Percentiles rank a stretch among this genome's conserved stretches.
Conservation (phyloP, 1,284 basidiomycete genomes). For the Stygiomarasmius scandens region DNA sequence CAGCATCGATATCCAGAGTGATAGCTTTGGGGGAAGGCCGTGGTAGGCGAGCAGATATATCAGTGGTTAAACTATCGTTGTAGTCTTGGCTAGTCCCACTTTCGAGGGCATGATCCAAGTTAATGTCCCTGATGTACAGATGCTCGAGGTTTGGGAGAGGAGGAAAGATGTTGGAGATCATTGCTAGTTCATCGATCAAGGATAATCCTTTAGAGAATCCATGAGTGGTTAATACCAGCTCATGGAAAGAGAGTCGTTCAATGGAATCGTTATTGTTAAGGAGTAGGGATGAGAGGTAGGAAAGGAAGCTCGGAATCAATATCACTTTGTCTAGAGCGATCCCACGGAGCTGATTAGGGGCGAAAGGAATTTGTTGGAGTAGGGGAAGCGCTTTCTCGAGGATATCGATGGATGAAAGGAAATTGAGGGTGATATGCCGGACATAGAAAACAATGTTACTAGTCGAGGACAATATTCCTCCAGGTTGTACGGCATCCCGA, state of each 20-base stretch:
- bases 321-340: neutral
- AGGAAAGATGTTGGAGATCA: neutral
- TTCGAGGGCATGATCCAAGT: neutral
- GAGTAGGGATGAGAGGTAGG: neutral
- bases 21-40: neutral
- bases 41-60: neutral
- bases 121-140: neutral
- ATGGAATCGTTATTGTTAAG: neutral
- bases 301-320: neutral
- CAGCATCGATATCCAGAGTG: neutral
- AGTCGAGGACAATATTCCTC: neutral
- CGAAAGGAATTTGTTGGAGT: neutral
- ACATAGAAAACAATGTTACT: neutral
- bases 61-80: neutral
- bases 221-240: neutral
- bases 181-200: neutral
- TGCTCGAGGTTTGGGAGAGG: neutral
- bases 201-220: neutral
- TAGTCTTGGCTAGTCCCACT: neutral
- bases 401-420: neutral
- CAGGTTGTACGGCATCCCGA: neutral
- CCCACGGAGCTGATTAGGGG: neutral
- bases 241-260: neutral
- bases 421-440: neutral
- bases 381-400: neutral